These are phyloP conservation scores for Rhizopus delemar DNA, from an alignment of 371 early-diverging fungal genomes.

Conservation along the genomic window DNA sequence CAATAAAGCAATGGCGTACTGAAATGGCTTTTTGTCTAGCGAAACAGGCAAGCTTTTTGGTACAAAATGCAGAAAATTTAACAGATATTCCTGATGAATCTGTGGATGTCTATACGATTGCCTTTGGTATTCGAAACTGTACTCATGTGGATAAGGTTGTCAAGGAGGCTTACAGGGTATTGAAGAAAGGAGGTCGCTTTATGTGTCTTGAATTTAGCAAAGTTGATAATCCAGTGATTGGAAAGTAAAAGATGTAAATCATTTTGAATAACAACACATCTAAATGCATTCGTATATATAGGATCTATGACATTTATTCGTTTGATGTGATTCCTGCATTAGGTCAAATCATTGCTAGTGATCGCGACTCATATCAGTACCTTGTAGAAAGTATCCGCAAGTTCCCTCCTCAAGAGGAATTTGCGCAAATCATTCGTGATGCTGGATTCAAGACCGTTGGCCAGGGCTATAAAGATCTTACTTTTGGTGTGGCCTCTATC, in stretches of 20 bases:
- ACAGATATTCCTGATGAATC: constrained; percentile 72
- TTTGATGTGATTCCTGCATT: constrained; percentile 92
- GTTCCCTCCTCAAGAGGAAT: constrained; percentile 91
- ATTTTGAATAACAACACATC: no score
- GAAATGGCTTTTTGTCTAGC: constrained; percentile 28
- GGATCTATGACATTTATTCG: constrained; percentile 89
- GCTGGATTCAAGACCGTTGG: constrained; percentile 91
- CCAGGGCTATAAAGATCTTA: constrained; percentile 91
- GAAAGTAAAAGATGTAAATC: constrained; percentile 9
- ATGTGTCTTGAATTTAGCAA: constrained; percentile 92
- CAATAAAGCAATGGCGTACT: no score
- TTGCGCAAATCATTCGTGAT: constrained; percentile 87
- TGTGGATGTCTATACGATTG: constrained; percentile 92
- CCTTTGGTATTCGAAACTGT: constrained; percentile 96
- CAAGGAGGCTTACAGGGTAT: constrained; percentile 88
- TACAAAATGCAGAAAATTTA: constrained; percentile 92
- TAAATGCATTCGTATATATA: constrained; percentile 11
- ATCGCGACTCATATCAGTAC: constrained; percentile 93
- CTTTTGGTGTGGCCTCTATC: constrained; percentile 96
- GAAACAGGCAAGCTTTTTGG: constrained; percentile 66
- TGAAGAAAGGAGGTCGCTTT: constrained; percentile 95
- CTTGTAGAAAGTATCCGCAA: constrained; percentile 97
- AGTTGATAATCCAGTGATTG: constrained; percentile 86
- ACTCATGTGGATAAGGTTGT: constrained; percentile 89
- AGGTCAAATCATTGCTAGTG: constrained; percentile 88